Evolutionary conservation across 176 grass and related monocot genomes (phyloP), one percentile per base, ranked within the genome.

Genomic region (Pharus latifolius): DNA sequence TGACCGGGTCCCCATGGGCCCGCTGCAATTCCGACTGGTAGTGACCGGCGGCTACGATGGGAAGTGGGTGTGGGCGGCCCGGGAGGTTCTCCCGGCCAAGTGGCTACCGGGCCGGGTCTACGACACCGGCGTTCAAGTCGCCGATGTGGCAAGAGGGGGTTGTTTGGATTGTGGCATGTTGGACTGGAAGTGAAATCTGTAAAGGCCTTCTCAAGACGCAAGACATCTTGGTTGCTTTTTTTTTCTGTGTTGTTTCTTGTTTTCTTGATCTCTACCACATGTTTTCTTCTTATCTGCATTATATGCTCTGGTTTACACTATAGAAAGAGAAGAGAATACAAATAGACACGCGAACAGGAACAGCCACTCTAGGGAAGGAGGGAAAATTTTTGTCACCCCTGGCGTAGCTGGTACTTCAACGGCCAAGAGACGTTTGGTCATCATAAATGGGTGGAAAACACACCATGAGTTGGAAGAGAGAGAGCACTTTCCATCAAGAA

Each of bases 11-110:
- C 84, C 91, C 22, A 9, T 4, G 0, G 84, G 91, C 4, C 80
- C 87, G 4, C 69, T 96, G 28, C 77, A 82, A 67, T 80, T 96
- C 70, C 77, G 84, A 33, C 61, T 83, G 1, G 87, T 88, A 38
- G 91, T 96, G 55, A 96, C 87, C 0, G 84, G 81, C 0, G 91
- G 91, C 3, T 91, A 69, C 3, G 82, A 86, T 0, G 87, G 91
- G 2, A 91, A 91, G 35, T 96, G 91, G 87, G 84, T 91, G 32
- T 85, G 84, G 87, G 79, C 84, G 0, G 87, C 91, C 20, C 78
- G 74, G 43, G 84, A 81, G 73, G 87, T 96, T 28, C 84, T 91
- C n/a, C 91, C 91, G 0, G 69, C 64, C 1, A 16, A 83, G 43
- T 91, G 87, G 91, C 75, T 43, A 46, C 67, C 78, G 0, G 77